Base-by-base conservation (phyloP, 2,329 filamentous ascomycete genomes). In the Hymenoscyphus occultus region DNA sequence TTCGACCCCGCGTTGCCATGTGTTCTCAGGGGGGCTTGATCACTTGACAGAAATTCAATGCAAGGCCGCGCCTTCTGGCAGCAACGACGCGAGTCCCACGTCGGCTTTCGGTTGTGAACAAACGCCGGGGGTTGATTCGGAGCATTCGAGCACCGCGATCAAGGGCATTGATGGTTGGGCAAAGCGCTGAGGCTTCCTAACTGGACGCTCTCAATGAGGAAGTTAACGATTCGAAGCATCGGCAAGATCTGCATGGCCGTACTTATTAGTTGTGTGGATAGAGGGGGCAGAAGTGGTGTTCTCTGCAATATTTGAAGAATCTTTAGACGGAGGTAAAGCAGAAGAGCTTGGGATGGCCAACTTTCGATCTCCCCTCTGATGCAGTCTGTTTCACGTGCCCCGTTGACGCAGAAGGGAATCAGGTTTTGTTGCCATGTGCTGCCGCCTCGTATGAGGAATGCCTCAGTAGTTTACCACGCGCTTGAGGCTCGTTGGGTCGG, bases 51-150 rank as follows among this genome's bases (percentile, higher is more conserved):
- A 35, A 57, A 35, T 57, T 31, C 5, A 39, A 31, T 57, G 54
- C 54, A 56, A 56, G 54, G 54, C 54, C 32, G 22, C 54, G 54
- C 54, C 54, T 57, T 57, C n/a, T 32, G 54, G 32, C 54, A 31
- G 31, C 28, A 39, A 4, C 54, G 22, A 32, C 32, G 54, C 28
- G 32, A 57, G 54, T 51, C 22, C 35, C 9, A 35, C 45, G 22
- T n/a, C n/a, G 45, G 22, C n/a, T 19, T 31, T 57, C 54, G 54
- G 54, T 12, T 39, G 28, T 10, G 2, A 57, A 39, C 10, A 5
- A 12, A 22, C 6, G 14, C 54, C 19, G 54, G 35, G 28, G 28
- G 28, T 39, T 5, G 28, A 39, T 39, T 32, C 28, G 28, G 16
- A 28, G n/a, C 31, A 57, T 35, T 28, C 14, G 7, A 22, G 28